Base-by-base conservation (phyloP, 2,329 filamentous ascomycete genomes). In the Calonectria henricotiae region DNA sequence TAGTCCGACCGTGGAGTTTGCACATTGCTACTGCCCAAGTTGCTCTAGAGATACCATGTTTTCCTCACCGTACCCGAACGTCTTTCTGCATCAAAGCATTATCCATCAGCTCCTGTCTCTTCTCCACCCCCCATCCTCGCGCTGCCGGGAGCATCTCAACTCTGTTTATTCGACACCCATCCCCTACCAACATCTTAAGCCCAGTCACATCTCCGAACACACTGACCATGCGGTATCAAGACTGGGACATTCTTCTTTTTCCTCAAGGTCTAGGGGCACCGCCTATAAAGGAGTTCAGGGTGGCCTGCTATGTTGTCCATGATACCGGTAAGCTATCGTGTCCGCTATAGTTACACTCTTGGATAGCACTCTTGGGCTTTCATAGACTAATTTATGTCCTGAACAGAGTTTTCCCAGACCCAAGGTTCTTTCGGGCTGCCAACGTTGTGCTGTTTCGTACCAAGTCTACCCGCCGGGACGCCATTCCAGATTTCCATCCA, bases 221-320 rank as follows among this genome's bases (percentile, higher is more conserved):
- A 37, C 20, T 32, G 23, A 15, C 32, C 32, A 97, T 97, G 94
- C 91, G 94, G 69, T 97, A 93, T 86, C 89, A 94, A 76, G 91
- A 94, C 78, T 97, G 94, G 94, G 94, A 97, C 78, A 89, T 96
- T 66, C 89, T 97, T 49, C 86, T 97, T 71, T 97, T 97, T 80
- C 92, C 93, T 0, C 82, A 81, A 71, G 87, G 88, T 71, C 90
- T 87, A 75, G 91, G 90, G 76, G 80, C 92, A 13, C 94, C 92
- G 15, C 94, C 94, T 1, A 82, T 95, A 66, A 93, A 94, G 81
- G 94, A 97, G 82, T 97, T 96, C 86, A 92, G 91, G 78, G 94
- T 93, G 8, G 87, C 89, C 71, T 97, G 93, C 80, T 92, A 93
- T 79, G 90, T 92, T 37, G 88, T 91, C n/a, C 84, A 86, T 6